These are phyloP conservation scores for Salix dunnii DNA, from an alignment of 345 rosid species.

Conservation along the genomic window DNA sequence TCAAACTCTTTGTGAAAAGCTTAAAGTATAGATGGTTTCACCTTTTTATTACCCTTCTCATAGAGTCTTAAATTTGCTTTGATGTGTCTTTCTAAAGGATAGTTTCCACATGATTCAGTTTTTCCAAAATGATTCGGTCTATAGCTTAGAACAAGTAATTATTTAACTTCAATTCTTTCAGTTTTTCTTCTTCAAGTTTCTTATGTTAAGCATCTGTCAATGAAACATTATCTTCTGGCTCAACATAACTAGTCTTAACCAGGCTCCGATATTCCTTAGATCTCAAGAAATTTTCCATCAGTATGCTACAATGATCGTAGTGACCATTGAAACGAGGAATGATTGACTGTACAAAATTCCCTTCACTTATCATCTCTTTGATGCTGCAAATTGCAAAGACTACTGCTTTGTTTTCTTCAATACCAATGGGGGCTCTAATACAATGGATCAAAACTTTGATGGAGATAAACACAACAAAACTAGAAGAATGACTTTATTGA, in stretches of 20 bases:
- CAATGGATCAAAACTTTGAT: background rate
- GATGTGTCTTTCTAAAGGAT: background rate
- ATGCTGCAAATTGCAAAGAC: background rate
- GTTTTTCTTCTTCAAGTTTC: background rate
- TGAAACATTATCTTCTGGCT: background rate
- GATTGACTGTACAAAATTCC: background rate
- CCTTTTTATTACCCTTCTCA: background rate
- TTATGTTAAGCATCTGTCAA: background rate
- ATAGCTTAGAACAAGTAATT: background rate
- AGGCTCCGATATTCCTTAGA: background rate
- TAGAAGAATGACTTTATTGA: background rate
- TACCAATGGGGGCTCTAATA: background rate
- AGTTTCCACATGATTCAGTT: no score
- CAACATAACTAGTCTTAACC: background rate
- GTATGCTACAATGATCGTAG: background rate
- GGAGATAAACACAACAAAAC: background rate
- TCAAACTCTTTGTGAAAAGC: background rate
- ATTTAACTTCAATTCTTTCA: background rate
- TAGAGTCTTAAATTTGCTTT: background rate
- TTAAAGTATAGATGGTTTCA: background rate
- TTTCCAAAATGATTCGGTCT: background rate
- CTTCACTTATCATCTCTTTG: background rate
- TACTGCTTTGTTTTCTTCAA: background rate
- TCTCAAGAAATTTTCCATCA: background rate
- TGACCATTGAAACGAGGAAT: background rate